phyloP scores from a whole-genome alignment of 1,139 yeast genomes.

The Yueomyces sp. region DNA sequence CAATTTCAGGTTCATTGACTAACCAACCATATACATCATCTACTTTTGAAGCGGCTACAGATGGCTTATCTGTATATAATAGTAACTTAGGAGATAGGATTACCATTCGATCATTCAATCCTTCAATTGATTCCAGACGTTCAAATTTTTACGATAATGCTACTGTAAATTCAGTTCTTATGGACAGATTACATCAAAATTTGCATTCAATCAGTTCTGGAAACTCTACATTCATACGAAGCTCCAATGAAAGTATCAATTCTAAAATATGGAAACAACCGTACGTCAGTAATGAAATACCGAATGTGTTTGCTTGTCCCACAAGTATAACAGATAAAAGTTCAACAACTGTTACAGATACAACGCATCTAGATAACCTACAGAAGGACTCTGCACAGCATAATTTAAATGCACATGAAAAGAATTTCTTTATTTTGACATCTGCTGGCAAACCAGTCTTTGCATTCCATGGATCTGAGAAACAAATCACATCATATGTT shows the following conservation, averaged over 20 bases:
- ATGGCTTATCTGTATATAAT: too few relatives aligned
- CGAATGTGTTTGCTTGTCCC: slow-evolving; percentile 9
- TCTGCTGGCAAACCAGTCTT: slow-evolving; percentile 90
- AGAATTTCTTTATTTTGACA: slow-evolving; percentile 60
- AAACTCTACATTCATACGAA: background rate
- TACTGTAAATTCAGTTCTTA: background rate
- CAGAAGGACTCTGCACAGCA: background rate
- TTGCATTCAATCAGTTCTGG: background rate
- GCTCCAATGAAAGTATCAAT: background rate
- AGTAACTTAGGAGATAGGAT: background rate
- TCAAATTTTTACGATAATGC: background rate
- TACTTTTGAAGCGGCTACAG: too few relatives aligned
- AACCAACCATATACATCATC: too few relatives aligned
- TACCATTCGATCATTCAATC: slow-evolving; percentile 1
- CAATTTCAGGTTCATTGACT: too few relatives aligned
- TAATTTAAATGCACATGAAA: slow-evolving; percentile 5
- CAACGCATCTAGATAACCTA: background rate
- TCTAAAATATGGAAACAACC: slow-evolving; percentile 5
- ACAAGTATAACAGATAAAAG: background rate
- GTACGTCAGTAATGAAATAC: slow-evolving; percentile 17
- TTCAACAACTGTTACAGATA: background rate
- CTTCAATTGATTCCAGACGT: background rate
- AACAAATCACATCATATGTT: slow-evolving; percentile 57
- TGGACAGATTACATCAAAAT: background rate
- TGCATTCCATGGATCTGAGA: slow-evolving; percentile 67